These are phyloP conservation scores for Telopea speciosissima DNA, from an alignment of 177 flowering plant genomes.

Conservation along the genomic window DNA sequence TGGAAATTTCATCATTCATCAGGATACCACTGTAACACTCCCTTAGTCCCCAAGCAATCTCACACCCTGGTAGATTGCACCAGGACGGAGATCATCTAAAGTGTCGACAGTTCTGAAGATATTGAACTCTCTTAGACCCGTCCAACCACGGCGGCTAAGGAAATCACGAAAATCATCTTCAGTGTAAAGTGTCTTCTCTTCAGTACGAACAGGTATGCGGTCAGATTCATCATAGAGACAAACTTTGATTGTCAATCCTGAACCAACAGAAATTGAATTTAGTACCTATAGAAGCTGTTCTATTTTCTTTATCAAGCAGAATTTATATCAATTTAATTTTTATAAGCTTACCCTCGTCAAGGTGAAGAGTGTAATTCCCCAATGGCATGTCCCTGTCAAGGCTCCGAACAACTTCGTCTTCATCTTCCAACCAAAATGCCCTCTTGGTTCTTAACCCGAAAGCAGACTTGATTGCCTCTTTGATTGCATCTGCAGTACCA, in stretches of 20 bases:
- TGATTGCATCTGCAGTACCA: conserved; percentile 83
- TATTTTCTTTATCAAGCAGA: not conserved
- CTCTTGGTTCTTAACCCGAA: conserved; percentile 82
- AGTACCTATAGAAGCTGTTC: not conserved
- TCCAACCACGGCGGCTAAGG: conserved; percentile 55
- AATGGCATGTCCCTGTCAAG: conserved; percentile 93
- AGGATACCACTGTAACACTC: not conserved
- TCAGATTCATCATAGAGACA: conserved; percentile 70
- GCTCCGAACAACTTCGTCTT: conserved; percentile 44
- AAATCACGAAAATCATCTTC: conserved; percentile 85
- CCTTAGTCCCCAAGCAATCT: conserved; percentile 23
- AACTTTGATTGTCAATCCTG: conserved; percentile 64
- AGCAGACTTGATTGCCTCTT: conserved; percentile 81
- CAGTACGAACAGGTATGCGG: conserved; percentile 60
- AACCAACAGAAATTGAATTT: conserved; percentile 4
- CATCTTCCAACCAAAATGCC: conserved; percentile 84
- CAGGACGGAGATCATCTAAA: conserved; percentile 66
- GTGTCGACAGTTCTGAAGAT: conserved; percentile 54
- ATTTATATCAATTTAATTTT: too few relatives aligned
- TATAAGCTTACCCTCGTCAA: conserved; percentile 26
- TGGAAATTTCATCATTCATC: not conserved
- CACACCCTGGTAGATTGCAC: conserved; percentile 30
- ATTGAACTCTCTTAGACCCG: conserved; percentile 54
- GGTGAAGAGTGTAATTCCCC: conserved; percentile 61
- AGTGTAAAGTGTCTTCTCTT: conserved; percentile 74